These are phyloP conservation scores for Boletus rex-veris DNA, from an alignment of 768 basidiomycete genomes.

Conservation along the genomic window DNA sequence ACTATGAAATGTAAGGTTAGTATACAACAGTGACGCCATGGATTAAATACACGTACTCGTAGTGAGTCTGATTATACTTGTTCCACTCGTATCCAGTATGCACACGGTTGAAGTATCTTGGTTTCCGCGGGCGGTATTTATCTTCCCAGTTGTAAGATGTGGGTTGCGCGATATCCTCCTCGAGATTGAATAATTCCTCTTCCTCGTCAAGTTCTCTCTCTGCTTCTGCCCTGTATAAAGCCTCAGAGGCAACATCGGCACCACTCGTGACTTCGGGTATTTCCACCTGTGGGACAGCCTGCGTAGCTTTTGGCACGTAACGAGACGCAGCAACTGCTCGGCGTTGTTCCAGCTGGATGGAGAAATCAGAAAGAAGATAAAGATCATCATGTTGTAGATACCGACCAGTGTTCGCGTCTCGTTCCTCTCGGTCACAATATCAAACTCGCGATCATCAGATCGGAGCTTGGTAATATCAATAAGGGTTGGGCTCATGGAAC, in stretches of 20 bases:
- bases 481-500: slow-evolving; percentile 81
- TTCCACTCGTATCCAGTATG: slow-evolving; percentile 99
- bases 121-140: slow-evolving; percentile 95
- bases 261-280: slow-evolving; percentile 56
- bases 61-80: slow-evolving; percentile 99
- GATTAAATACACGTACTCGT: slow-evolving; percentile 59
- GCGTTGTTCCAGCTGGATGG: slow-evolving; percentile 62
- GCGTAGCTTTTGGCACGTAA: slow-evolving; percentile 77
- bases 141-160: slow-evolving; percentile 97
- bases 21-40: background rate
- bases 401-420: slow-evolving; percentile 65
- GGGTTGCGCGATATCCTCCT: slow-evolving; percentile 81
- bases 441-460: slow-evolving; percentile 77
- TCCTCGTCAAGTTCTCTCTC: slow-evolving; percentile 94
- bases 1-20: slow-evolving; percentile 40
- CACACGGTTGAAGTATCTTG: slow-evolving; percentile 97
- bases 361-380: slow-evolving; percentile 3
- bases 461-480: slow-evolving; percentile 68
- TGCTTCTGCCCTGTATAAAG: slow-evolving; percentile 85
- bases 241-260: slow-evolving; percentile 83
- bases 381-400: slow-evolving; percentile 1
- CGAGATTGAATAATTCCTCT: slow-evolving; percentile 92
- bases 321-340: slow-evolving; percentile 78
- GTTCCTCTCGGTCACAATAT: slow-evolving; percentile 67
- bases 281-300: slow-evolving; percentile 54